These are phyloP conservation scores for Cerioporus squamosus DNA, from an alignment of 1,284 basidiomycete species.

Conservation along the genomic window DNA sequence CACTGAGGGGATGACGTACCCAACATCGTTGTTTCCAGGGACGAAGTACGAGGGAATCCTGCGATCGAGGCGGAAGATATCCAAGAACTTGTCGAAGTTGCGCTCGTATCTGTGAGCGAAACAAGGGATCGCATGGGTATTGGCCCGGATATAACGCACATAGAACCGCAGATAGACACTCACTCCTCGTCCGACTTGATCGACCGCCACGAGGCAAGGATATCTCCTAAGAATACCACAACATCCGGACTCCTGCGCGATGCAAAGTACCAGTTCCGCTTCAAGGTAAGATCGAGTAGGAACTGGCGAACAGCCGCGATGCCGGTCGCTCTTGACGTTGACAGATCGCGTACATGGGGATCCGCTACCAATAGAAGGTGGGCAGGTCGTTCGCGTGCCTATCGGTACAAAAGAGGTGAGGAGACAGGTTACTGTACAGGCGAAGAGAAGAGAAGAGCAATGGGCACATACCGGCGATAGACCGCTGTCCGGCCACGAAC, in stretches of 20 bases:
- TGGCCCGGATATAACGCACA: constrained; percentile 2
- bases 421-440: neutral
- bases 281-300: constrained; percentile 71
- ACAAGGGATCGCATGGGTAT: constrained; percentile 25
- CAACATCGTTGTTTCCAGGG: constrained; percentile 89
- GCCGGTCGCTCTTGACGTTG: constrained; percentile 45
- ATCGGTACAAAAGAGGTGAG: neutral
- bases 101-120: constrained; percentile 55
- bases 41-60: constrained; percentile 62
- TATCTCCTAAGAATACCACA: constrained; percentile 83
- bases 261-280: constrained; percentile 76
- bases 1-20: constrained; percentile 44
- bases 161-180: constrained; percentile 2
- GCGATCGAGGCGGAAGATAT: constrained; percentile 56
- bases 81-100: constrained; percentile 64
- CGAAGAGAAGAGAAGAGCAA: neutral
- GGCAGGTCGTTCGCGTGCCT: constrained; percentile 37
- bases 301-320: constrained; percentile 50
- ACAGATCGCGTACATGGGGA: constrained; percentile 71
- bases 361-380: constrained; percentile 80
- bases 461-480: constrained; percentile 18
- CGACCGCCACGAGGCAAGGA: constrained; percentile 73
- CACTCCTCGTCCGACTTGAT: constrained; percentile 67
- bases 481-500: constrained; percentile 54
- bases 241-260: constrained; percentile 65